Evolutionary conservation across 2,329 filamentous ascomycete species (phyloP).

Genomic region (Fusarium aywerte): DNA sequence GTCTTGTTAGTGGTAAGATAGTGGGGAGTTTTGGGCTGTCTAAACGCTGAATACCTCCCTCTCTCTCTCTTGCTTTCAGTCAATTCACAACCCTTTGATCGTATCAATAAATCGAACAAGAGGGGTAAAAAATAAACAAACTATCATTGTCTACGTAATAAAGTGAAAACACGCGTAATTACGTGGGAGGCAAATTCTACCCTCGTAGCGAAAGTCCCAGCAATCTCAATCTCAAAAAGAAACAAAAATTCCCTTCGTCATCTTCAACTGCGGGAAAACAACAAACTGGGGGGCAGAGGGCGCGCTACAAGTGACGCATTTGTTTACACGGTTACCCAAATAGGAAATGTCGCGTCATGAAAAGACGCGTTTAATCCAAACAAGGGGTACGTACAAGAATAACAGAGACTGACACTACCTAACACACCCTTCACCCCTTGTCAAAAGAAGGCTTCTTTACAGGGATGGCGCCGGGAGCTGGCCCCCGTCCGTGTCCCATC

Average conservation of each 20-base stretch:
- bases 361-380: constrained; percentile 48
- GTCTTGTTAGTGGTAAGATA: neutral
- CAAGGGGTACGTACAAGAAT: constrained; percentile 37
- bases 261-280: constrained; percentile 32
- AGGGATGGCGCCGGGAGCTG: constrained; percentile 41
- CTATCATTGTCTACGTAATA: neutral
- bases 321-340: constrained; percentile 52
- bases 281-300: constrained; percentile 25
- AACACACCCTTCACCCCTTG: constrained; percentile 30
- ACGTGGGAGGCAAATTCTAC: constrained; percentile 15
- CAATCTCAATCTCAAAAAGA: neutral
- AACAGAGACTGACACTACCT: constrained; percentile 17
- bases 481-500: constrained; percentile 35
- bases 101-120: constrained; percentile 9
- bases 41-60: constrained; percentile 1
- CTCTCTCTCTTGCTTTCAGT: neutral
- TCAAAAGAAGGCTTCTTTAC: constrained; percentile 24
- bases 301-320: constrained; percentile 50
- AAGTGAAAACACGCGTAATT: constrained; percentile 11
- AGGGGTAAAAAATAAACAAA: constrained; percentile 7
- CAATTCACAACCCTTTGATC: neutral
- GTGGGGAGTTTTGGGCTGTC: constrained; percentile 22
- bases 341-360: constrained; percentile 47
- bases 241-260: constrained; percentile 16
- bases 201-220: neutral